A percentile compares a stretch with the other conserved stretches of the same genome.
These are phyloP conservation scores for Zygosaccharomyces gambellarensis DNA, from an alignment of 805 yeast species.

Conservation along the genomic window DNA sequence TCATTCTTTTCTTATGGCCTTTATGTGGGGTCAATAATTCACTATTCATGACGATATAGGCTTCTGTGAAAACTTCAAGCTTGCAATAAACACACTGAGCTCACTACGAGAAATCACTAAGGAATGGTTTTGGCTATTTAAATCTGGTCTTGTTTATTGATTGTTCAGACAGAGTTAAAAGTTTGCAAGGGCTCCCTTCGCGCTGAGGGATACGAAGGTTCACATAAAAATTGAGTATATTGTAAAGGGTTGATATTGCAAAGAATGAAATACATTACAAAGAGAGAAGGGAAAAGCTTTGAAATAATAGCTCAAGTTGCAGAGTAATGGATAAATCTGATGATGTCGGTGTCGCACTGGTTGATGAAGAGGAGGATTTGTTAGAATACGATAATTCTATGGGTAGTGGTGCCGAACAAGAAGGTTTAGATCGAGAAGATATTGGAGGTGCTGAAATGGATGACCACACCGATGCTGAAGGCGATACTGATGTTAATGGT, in stretches of 20 bases:
- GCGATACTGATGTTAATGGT: conserved; percentile 4
- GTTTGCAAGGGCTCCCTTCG: conserved; percentile 1
- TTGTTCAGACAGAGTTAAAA: background rate
- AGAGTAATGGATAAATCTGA: conserved; percentile 1
- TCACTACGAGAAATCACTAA: background rate
- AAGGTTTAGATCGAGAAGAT: background rate
- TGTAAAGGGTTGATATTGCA: background rate
- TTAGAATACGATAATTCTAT: conserved; percentile 12
- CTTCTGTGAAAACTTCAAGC: background rate
- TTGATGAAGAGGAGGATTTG: conserved; percentile 18
- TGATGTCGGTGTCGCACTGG: conserved; percentile 13
- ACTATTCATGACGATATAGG: background rate
- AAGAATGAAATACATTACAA: background rate
- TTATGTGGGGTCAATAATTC: background rate
- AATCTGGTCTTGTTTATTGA: background rate
- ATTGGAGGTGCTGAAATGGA: background rate
- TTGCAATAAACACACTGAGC: background rate
- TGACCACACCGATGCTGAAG: background rate
- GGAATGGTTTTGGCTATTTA: background rate
- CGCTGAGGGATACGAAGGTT: conserved; percentile 1
- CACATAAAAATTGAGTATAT: background rate
- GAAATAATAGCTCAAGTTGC: background rate
- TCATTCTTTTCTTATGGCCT: background rate
- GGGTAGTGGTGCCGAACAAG: conserved; percentile 12
- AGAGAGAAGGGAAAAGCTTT: background rate